Evolutionary conservation across 2,329 filamentous ascomycete genomes (phyloP).

Genomic region (Cryoendolithus antarcticus): DNA sequence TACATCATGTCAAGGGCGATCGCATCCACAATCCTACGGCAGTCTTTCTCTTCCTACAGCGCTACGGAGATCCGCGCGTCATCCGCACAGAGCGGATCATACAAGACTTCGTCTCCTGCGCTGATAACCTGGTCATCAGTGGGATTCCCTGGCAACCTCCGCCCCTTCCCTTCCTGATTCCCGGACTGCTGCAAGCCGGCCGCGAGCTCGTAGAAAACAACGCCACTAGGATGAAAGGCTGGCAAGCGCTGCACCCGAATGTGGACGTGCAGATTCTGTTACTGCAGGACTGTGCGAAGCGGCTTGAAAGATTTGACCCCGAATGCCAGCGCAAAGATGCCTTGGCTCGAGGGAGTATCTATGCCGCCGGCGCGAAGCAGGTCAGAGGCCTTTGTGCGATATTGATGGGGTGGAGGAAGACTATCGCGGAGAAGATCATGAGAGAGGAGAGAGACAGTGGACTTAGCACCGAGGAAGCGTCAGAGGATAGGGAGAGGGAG

Average conservation of each 20-base stretch:
- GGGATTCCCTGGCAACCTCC: constrained; percentile 5
- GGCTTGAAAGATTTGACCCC: constrained; percentile 4
- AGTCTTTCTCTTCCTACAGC: constrained; percentile 5
- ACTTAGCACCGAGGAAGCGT: neutral
- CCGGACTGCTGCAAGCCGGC: constrained; percentile 4
- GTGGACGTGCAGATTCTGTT: constrained; percentile 9
- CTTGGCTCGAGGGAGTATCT: constrained; percentile 7
- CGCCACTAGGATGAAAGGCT: constrained; percentile 10
- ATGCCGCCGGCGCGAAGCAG: constrained; percentile 7
- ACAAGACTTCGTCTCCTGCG: constrained; percentile 5
- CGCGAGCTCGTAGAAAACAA: constrained; percentile 11
- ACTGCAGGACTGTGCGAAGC: constrained; percentile 7
- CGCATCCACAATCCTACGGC: constrained; percentile 2
- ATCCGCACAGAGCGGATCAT: constrained; percentile 6
- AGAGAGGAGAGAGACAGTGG: neutral
- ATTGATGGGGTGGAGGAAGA: constrained; percentile 7
- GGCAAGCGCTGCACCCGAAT: constrained; percentile 8
- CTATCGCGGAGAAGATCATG: constrained; percentile 1
- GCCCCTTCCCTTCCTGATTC: neutral
- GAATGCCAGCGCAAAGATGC: constrained; percentile 1
- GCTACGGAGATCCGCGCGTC: constrained; percentile 6
- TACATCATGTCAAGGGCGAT: constrained; percentile 2
- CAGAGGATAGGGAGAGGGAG: neutral
- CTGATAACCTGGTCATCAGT: constrained; percentile 1
- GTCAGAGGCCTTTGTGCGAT: constrained; percentile 7